Base-by-base conservation (phyloP, 108 stramenopile species). In the Stephanodiscus minutulus region DNA sequence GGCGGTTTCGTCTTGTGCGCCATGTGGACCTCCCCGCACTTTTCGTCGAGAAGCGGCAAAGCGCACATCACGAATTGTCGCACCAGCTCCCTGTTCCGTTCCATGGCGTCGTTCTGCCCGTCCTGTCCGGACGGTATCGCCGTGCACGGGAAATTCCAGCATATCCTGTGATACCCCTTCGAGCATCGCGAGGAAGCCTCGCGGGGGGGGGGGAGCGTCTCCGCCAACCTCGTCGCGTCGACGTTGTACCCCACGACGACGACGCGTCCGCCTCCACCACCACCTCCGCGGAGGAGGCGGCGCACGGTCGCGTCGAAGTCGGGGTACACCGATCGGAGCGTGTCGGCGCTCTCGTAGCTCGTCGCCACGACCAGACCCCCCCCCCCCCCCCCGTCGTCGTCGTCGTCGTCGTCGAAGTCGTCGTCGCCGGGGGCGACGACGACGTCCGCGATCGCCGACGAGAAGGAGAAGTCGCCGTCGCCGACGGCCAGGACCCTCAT, bases 121-220 rank as follows among this genome's bases (percentile, higher is more conserved):
- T 97, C 96, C 79, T 89, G 83, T 10, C 96, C 96, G 6, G 49
- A 73, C 3, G 63, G 73, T 59, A 89, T 86, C 25, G 91, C 89
- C 0, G 89, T 87, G 76, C 96, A 97, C 11, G 96, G 96, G 73
- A 97, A 97, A 61, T 95, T 97, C 91, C 93, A 97, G 47, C 87
- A 79, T 52, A 97, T 89, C 53, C 91, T 63, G 75, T 94, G 80
- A 79, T 83, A 96, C 50, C 36, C 13, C 17, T 33, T 46, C 47
- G 55, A 2, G n/a, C n/a, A n/a, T 33, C 31, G 31, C 29, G 48
- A 21, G 5, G 46, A 56, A 11, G 39, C 24, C n/a, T n/a, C n/a
- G n/a, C n/a, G n/a, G n/a, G n/a, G n/a, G n/a, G n/a, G n/a, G 9
- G 83, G 77, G 21, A 92, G 58, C 12, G 92, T 88, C 27, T 68